phyloP scores from a whole-genome alignment of 441 rosid genomes.

The Aquilaria agallochum region DNA sequence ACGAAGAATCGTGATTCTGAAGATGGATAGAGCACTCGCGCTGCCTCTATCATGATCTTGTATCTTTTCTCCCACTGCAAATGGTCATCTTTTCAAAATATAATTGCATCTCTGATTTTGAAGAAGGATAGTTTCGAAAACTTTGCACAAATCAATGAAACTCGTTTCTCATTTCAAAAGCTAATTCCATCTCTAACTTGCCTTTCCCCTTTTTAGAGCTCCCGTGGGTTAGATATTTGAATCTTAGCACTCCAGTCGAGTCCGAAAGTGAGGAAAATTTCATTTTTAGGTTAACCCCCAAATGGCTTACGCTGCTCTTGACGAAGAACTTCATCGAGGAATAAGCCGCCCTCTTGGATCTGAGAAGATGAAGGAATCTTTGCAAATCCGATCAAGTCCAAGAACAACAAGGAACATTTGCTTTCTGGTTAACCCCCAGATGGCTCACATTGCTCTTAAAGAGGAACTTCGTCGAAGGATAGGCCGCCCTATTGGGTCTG shows the following conservation, averaged over 20 bases:
- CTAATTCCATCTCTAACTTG: neutral
- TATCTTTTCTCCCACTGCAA: slow-evolving; percentile 7
- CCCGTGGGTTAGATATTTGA: slow-evolving; percentile 42
- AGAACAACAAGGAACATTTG: slow-evolving; percentile 48
- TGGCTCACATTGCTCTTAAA: slow-evolving; percentile 41
- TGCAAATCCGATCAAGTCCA: too few relatives aligned
- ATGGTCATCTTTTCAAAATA: too few relatives aligned
- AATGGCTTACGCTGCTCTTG: too few relatives aligned
- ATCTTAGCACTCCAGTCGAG: slow-evolving; percentile 54
- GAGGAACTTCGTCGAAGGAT: slow-evolving; percentile 22
- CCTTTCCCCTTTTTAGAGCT: slow-evolving; percentile 22
- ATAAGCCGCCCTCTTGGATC: too few relatives aligned
- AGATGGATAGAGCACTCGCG: neutral
- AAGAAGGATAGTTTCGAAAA: neutral
- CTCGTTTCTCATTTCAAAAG: neutral
- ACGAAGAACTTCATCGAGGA: too few relatives aligned
- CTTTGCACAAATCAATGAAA: too few relatives aligned
- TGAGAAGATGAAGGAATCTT: too few relatives aligned
- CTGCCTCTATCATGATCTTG: neutral
- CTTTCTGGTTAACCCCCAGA: slow-evolving; percentile 41
- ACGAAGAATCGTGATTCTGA: neutral
- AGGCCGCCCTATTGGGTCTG: slow-evolving; percentile 10
- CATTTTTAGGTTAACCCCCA: too few relatives aligned
- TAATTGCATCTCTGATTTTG: neutral
- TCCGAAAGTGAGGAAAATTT: slow-evolving; percentile 23